These are phyloP conservation scores for Rhodofomes roseus DNA, from an alignment of 1,284 basidiomycete species.

Conservation along the genomic window DNA sequence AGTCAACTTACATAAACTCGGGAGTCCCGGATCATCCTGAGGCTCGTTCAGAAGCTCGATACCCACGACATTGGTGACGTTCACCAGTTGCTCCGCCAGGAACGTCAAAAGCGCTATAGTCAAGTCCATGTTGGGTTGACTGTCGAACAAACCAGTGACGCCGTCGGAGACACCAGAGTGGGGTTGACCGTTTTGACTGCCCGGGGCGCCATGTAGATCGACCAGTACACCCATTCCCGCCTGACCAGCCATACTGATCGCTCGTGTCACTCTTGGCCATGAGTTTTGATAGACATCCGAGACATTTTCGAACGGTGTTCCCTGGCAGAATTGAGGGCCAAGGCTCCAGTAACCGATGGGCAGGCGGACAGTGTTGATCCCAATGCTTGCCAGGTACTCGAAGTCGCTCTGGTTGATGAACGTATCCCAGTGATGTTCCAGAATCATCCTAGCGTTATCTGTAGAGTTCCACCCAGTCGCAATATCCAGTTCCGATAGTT, in stretches of 20 bases:
- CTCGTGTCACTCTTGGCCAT: constrained; percentile 57
- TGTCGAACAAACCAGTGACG: constrained; percentile 50
- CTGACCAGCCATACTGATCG: constrained; percentile 66
- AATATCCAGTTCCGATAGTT: constrained; percentile 56
- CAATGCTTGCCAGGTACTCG: constrained; percentile 52
- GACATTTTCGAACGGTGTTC: constrained; percentile 57
- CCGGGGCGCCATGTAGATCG: constrained; percentile 72
- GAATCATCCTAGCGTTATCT: constrained; percentile 44
- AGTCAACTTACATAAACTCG: constrained; percentile 48
- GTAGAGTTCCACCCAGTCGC: constrained; percentile 48
- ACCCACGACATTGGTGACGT: constrained; percentile 73
- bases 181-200: constrained; percentile 67
- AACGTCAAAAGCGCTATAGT: constrained; percentile 58
- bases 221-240: constrained; percentile 70
- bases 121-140: constrained; percentile 47
- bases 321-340: constrained; percentile 42
- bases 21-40: constrained; percentile 39
- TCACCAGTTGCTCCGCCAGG: constrained; percentile 51
- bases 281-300: constrained; percentile 59
- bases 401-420: constrained; percentile 70
- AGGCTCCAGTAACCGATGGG: constrained; percentile 71
- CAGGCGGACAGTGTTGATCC: constrained; percentile 72
- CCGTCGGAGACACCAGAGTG: constrained; percentile 76
- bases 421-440: constrained; percentile 80
- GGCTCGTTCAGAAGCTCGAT: constrained; percentile 81